phyloP scores from a whole-genome alignment of 2,329 filamentous ascomycete species.

The Aureobasidium uvarum region DNA sequence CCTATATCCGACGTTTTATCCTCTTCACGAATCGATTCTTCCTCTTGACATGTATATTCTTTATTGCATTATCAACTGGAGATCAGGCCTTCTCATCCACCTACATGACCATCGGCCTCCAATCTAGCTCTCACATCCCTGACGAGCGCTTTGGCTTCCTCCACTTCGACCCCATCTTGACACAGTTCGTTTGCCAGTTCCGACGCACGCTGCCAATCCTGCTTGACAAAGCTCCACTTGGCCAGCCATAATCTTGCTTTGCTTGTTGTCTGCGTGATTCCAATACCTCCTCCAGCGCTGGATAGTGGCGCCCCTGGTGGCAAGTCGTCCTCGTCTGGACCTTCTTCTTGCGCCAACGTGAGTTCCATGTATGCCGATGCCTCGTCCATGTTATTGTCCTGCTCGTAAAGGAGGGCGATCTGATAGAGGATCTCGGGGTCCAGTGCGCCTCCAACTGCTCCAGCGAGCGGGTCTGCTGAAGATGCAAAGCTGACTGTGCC shows the following conservation, averaged over 20 bases:
- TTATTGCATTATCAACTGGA: background rate
- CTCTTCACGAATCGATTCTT: constrained; percentile 16
- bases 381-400: constrained; percentile 71
- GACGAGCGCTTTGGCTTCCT: constrained; percentile 92
- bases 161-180: constrained; percentile 93
- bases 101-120: constrained; percentile 44
- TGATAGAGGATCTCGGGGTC: constrained; percentile 89
- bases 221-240: constrained; percentile 69
- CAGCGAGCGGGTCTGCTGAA: constrained; percentile 48
- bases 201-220: constrained; percentile 73
- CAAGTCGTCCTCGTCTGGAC: constrained; percentile 47
- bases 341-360: constrained; percentile 87
- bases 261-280: constrained; percentile 86
- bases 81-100: background rate
- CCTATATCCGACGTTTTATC: background rate
- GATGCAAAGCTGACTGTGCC: constrained; percentile 49
- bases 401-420: constrained; percentile 86
- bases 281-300: constrained; percentile 57
- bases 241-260: constrained; percentile 95
- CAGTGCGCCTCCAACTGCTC: constrained; percentile 58
- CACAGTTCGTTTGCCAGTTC: constrained; percentile 86
- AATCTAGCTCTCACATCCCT: constrained; percentile 78
- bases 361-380: constrained; percentile 95
- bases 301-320: constrained; percentile 35
- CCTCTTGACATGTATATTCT: background rate